A percentile compares a stretch with the other conserved stretches of the same genome.
Conservation (phyloP, 108 stramenopile species). For the Chaetoceros muelleri region DNA sequence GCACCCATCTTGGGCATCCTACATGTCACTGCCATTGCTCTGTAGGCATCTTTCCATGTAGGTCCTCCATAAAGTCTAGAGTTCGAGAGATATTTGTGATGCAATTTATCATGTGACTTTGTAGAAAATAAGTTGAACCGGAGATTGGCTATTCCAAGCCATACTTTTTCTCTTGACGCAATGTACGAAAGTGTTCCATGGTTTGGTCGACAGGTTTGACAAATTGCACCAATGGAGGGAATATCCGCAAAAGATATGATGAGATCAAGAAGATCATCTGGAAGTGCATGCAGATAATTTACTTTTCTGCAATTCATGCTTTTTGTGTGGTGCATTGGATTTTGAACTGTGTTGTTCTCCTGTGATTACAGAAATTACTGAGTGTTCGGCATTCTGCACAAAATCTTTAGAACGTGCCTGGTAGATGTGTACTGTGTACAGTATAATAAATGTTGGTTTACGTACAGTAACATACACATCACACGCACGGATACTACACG, state of each 20-base stretch:
- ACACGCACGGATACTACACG: no score
- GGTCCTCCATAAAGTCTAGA: slow-evolving; percentile 1
- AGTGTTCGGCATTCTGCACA: no score
- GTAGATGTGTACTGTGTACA: no score
- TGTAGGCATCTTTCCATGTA: neutral
- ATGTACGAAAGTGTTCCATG: neutral
- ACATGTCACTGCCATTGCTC: neutral
- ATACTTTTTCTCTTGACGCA: neutral
- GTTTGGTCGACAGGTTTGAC: neutral
- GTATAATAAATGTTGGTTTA: no score
- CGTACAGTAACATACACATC: no score
- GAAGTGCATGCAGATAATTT: neutral
- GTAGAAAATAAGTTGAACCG: slow-evolving; percentile 4
- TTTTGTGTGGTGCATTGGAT: no score
- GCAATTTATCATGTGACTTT: neutral
- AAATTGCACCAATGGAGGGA: neutral
- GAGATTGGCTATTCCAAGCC: neutral
- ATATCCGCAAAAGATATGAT: neutral
- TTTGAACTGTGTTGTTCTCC: no score
- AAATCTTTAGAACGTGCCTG: no score
- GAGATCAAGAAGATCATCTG: neutral
- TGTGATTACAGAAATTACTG: no score
- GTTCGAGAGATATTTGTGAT: neutral
- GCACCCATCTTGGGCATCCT: neutral
- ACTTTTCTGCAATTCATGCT: no score